Conservation (phyloP, 768 basidiomycete genomes). For the Suillus subluteus region DNA sequence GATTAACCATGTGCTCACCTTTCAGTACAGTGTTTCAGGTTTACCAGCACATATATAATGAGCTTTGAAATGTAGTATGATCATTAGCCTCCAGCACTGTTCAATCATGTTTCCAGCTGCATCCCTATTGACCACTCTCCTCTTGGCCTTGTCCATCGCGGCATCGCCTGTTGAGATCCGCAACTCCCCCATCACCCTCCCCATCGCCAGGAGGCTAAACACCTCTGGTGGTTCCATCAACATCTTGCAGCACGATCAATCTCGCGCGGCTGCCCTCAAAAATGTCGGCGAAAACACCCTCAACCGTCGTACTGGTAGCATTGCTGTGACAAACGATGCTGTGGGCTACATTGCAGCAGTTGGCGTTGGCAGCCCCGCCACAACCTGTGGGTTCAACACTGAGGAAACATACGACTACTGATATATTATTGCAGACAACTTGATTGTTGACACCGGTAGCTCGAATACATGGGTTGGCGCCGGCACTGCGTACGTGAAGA, state of each 20-base stretch:
- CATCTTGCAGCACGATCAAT: constrained; percentile 53
- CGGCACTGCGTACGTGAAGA: background rate
- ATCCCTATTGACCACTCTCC: background rate
- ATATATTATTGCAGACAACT: background rate
- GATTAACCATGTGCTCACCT: constrained; percentile 20
- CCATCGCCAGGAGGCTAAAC: constrained; percentile 1
- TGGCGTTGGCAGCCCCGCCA: constrained; percentile 59
- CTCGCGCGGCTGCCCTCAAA: constrained; percentile 49
- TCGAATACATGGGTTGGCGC: background rate
- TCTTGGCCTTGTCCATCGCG: background rate
- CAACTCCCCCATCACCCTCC: background rate
- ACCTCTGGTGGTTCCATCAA: background rate
- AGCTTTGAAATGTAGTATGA: background rate
- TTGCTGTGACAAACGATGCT: constrained; percentile 47
- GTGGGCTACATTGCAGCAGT: constrained; percentile 40
- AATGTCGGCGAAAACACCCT: constrained; percentile 24
- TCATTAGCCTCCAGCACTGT: background rate
- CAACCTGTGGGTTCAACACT: constrained; percentile 53
- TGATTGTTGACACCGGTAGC: background rate
- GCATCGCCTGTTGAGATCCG: background rate
- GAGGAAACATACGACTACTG: background rate
- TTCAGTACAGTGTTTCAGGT: background rate
- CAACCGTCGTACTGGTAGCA: constrained; percentile 25
- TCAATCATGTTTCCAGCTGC: constrained; percentile 36
- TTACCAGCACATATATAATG: constrained; percentile 1